These are phyloP conservation scores for Trypanosoma mega DNA, from an alignment of 208 protist species.

Conservation along the genomic window DNA sequence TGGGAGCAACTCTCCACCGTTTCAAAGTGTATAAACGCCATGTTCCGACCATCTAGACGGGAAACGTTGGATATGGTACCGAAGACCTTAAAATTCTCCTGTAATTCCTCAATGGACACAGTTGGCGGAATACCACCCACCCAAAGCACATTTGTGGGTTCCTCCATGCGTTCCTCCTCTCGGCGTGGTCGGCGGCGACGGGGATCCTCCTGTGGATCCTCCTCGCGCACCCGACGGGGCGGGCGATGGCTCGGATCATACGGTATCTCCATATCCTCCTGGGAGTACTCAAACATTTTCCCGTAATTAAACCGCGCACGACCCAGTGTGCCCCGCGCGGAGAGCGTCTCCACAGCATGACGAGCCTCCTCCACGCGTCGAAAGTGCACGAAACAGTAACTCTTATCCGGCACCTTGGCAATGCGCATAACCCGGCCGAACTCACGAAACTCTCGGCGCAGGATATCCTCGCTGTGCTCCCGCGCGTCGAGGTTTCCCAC, in stretches of 20 bases:
- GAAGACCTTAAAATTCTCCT: slow-evolving; percentile 79
- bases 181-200: slow-evolving; percentile 45
- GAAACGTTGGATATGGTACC: slow-evolving; percentile 66
- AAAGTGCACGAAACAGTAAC: slow-evolving; percentile 88
- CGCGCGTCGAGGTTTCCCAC: slow-evolving; percentile 70
- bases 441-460: slow-evolving; percentile 58
- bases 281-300: slow-evolving; percentile 82
- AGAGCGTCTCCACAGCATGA: slow-evolving; percentile 65
- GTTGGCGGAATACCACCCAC: slow-evolving; percentile 70
- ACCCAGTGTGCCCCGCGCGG: slow-evolving; percentile 49
- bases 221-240: slow-evolving; percentile 23
- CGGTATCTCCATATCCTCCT: slow-evolving; percentile 58
- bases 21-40: slow-evolving; percentile 87
- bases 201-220: slow-evolving; percentile 24
- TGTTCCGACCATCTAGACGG: slow-evolving; percentile 58
- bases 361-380: slow-evolving; percentile 74
- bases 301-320: slow-evolving; percentile 78
- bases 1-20: slow-evolving; percentile 79
- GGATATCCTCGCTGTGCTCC: slow-evolving; percentile 45
- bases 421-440: slow-evolving; percentile 85
- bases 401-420: slow-evolving; percentile 57
- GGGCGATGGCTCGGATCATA: slow-evolving; percentile 37
- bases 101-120: slow-evolving; percentile 65
- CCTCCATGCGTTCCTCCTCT: slow-evolving; percentile 52
- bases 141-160: slow-evolving; percentile 82